These are phyloP conservation scores for Chaetomium globosum DNA, from an alignment of 2,329 filamentous ascomycete species.

Conservation along the genomic window DNA sequence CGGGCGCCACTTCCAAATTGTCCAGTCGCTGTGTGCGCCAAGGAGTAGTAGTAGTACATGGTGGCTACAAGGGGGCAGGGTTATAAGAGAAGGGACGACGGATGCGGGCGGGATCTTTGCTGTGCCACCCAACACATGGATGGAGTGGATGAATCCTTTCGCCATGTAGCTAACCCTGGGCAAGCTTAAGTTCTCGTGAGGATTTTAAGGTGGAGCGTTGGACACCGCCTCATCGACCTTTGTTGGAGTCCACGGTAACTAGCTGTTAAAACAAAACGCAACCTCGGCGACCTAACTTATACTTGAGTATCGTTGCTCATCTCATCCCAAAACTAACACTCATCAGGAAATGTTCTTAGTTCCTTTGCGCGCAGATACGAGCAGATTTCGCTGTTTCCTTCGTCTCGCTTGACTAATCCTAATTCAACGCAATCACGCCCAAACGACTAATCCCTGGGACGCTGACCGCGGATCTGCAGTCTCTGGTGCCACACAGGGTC, in stretches of 20 bases:
- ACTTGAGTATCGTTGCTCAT: not conserved
- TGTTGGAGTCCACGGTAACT: too few species aligned
- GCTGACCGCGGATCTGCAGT: not conserved
- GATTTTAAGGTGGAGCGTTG: not conserved
- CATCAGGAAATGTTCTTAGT: not conserved
- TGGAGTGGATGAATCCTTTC: not conserved
- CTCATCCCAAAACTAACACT: not conserved
- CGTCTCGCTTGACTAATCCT: not conserved
- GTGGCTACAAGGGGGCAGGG: not conserved
- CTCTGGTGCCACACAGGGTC: not conserved
- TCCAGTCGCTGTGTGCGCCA: not conserved
- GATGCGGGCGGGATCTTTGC: not conserved
- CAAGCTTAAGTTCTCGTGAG: not conserved
- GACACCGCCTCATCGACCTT: not conserved
- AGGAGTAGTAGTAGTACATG: constrained; percentile 4
- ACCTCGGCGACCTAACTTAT: not conserved
- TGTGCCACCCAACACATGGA: constrained; percentile 3
- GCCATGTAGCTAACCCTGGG: not conserved
- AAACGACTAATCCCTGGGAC: too few species aligned
- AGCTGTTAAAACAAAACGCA: not conserved
- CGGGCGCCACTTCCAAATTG: not conserved
- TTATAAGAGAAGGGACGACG: constrained; percentile 1
- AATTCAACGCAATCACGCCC: not conserved
- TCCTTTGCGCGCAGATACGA: not conserved
- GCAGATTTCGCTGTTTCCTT: not conserved